Evolutionary conservation across 495 filamentous ascomycete genomes (phyloP), one percentile per base, ranked within the genome.

Genomic region (Staphylotrichum longicolle): DNA sequence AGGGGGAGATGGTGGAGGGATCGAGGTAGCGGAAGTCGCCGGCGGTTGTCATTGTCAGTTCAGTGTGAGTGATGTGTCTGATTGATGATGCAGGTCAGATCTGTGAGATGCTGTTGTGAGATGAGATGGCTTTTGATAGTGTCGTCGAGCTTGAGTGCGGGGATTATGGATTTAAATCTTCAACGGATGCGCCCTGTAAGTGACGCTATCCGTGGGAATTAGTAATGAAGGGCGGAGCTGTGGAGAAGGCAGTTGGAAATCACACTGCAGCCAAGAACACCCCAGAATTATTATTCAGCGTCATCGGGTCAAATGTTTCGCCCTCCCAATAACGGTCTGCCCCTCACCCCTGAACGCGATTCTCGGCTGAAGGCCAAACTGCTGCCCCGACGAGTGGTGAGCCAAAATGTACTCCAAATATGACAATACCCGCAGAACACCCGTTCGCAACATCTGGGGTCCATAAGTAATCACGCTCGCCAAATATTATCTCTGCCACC

Each of bases 11-110:
- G 55, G 51, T 59, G 0, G 60, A 35, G 1, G 70, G 70, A 57
- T 73, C 70, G 55, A 67, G 49, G 56, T 73, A 73, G 58, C 57
- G 59, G 67, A 73, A 71, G 9, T 42, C 44, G 37, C 63, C 69
- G 47, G 67, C 68, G 0, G 69, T 68, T 57, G 66, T 69, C 42
- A 56, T 72, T 39, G 3, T 41, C 9, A 33, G 14, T 2, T 42
- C 44, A 4, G 7, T 32, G 34, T 35, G 8, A 27, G 2, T 41
- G 7, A 20, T 6, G 1, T 57, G 20, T 1, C 33, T 46, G 12
- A 27, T 34, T 34, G 49, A n/a, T 52, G 12, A 3, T 33, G 20
- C 5, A 37, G 34, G 37, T 41, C 12, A 20, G 50, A 8, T 39
- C 39, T 7, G 11, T 20, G 34, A 20, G 50, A 53, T 39, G 30